phyloP scores from a whole-genome alignment of 2,329 filamentous ascomycete genomes.

The Epichloe bromicola region DNA sequence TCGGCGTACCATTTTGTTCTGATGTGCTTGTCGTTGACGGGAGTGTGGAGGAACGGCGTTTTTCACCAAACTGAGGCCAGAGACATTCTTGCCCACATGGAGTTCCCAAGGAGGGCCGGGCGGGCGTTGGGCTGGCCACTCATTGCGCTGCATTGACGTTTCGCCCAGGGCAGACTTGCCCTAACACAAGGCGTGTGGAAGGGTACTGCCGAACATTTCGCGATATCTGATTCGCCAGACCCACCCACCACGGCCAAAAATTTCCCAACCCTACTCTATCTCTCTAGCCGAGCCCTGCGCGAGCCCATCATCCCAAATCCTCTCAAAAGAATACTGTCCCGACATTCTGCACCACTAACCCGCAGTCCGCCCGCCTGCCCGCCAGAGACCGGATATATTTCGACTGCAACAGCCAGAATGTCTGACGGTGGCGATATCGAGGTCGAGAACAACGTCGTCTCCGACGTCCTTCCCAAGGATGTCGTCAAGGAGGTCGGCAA shows the following conservation, averaged over 20 bases:
- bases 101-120: conserved; percentile 1
- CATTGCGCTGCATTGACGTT: background rate
- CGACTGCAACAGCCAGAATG: conserved; percentile 49
- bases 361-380: conserved; percentile 21
- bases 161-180: conserved; percentile 28
- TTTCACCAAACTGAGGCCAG: conserved; percentile 14
- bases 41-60: conserved; percentile 22
- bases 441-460: conserved; percentile 65
- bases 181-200: conserved; percentile 20
- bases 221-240: conserved; percentile 22
- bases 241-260: conserved; percentile 22
- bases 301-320: conserved; percentile 20
- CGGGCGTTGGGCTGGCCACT: conserved; percentile 4
- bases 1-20: conserved; percentile 30
- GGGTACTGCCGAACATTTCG: conserved; percentile 16
- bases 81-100: conserved; percentile 11
- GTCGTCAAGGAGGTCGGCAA: conserved; percentile 78
- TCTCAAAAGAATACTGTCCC: conserved; percentile 24
- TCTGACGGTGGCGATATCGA: conserved; percentile 93
- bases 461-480: conserved; percentile 83
- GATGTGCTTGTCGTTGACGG: conserved; percentile 27
- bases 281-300: conserved; percentile 3
- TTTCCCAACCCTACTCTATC: conserved; percentile 18
- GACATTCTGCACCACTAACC: conserved; percentile 26
- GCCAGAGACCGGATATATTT: conserved; percentile 20